Evolutionary conservation across 2,329 filamentous ascomycete species (phyloP).

Genomic region (Exophiala oligosperma): DNA sequence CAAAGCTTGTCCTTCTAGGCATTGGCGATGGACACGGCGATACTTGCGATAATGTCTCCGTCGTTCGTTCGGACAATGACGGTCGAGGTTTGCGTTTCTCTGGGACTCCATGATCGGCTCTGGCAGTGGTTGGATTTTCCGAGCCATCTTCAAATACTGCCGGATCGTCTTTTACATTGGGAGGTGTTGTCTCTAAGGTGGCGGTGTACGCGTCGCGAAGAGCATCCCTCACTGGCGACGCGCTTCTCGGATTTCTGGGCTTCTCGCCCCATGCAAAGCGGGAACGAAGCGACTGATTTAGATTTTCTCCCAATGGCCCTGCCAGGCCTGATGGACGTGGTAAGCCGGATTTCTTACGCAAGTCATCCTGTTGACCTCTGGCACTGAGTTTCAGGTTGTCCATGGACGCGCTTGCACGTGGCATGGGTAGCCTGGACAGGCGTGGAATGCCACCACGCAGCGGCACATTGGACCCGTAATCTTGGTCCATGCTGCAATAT

Average conservation of each 20-base stretch:
- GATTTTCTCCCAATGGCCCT: conserved; percentile 16
- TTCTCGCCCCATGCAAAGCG: conserved; percentile 22
- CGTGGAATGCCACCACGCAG: conserved; percentile 23
- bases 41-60: conserved; percentile 77
- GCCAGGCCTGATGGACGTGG: conserved; percentile 12
- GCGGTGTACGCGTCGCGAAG: conserved; percentile 16
- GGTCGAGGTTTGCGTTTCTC: conserved; percentile 36
- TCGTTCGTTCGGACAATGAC: conserved; percentile 78
- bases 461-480: conserved; percentile 17
- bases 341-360: conserved; percentile 19
- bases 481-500: conserved; percentile 24
- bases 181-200: conserved; percentile 27
- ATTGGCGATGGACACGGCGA: conserved; percentile 73
- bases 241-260: conserved; percentile 9
- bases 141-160: conserved; percentile 25
- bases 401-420: conserved; percentile 25
- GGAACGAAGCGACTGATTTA: conserved; percentile 21
- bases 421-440: conserved; percentile 27
- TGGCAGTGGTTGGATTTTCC: conserved; percentile 21
- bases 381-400: conserved; percentile 22
- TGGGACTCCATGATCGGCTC: conserved; percentile 13
- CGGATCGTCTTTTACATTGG: conserved; percentile 19
- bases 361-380: conserved; percentile 23
- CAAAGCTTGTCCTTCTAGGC: conserved; percentile 68
- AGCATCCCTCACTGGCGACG: conserved; percentile 25